phyloP scores from a whole-genome alignment of 768 basidiomycete species.

The Kwoniella dejecticola region DNA sequence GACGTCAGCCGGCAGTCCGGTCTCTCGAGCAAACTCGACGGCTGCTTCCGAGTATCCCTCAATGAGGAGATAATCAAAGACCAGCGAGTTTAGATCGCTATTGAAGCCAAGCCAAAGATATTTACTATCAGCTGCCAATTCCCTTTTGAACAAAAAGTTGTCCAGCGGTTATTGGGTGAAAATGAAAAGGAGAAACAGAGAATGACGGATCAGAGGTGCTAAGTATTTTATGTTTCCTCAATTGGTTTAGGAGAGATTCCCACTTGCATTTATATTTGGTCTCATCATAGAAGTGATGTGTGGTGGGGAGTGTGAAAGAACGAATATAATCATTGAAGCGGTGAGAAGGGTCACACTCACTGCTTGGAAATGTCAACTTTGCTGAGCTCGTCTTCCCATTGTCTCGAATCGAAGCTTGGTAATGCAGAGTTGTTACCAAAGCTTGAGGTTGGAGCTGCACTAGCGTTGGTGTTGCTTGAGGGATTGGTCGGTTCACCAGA shows the following conservation, averaged over 20 bases:
- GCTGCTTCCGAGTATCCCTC: slow-evolving; percentile 97
- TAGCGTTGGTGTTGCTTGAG: background rate
- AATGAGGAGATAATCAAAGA: slow-evolving; percentile 97
- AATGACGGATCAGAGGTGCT: slow-evolving; percentile 59
- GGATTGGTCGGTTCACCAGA: background rate
- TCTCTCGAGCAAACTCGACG: slow-evolving; percentile 89
- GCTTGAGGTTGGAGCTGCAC: background rate
- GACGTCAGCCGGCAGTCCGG: slow-evolving; percentile 69
- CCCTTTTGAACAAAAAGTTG: slow-evolving; percentile 21
- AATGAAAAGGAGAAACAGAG: slow-evolving; percentile 9
- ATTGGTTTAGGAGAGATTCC: slow-evolving; percentile 96
- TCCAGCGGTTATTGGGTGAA: too few species aligned
- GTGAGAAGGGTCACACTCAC: slow-evolving; percentile 64
- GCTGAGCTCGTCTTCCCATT: slow-evolving; percentile 77
- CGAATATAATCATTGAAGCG: background rate
- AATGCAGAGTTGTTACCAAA: background rate
- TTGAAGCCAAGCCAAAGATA: background rate
- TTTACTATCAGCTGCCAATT: slow-evolving; percentile 34
- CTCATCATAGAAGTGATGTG: slow-evolving; percentile 54
- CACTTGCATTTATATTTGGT: slow-evolving; percentile 82
- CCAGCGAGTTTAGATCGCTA: slow-evolving; percentile 89
- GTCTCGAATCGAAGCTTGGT: slow-evolving; percentile 17
- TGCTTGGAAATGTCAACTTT: slow-evolving; percentile 81
- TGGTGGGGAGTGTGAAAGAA: background rate
- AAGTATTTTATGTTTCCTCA: slow-evolving; percentile 79